phyloP scores from a whole-genome alignment of 176 grass and related monocot species.

The Hsuehochloa calcarea region DNA sequence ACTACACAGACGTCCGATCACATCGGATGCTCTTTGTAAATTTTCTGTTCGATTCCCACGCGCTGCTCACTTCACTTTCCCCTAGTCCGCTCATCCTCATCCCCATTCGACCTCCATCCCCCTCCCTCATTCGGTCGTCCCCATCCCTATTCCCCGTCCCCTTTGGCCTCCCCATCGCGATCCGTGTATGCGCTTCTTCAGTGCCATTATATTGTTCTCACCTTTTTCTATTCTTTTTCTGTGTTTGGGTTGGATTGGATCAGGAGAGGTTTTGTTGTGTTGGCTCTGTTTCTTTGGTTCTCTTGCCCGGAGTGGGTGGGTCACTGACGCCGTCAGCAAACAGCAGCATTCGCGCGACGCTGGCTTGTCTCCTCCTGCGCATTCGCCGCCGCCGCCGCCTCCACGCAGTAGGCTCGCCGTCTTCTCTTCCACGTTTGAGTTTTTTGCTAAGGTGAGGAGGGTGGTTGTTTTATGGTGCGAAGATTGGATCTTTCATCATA shows the following conservation, averaged over 20 bases:
- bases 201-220: neutral
- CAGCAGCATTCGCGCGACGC: neutral
- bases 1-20: no score
- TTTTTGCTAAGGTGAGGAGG: constrained; percentile 14
- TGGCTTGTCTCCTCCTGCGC: neutral
- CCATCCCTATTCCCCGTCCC: no score
- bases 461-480: neutral
- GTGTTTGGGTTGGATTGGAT: neutral
- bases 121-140: no score
- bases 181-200: neutral
- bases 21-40: no score
- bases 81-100: no score
- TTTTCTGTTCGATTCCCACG: no score
- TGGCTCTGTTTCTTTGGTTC: neutral
- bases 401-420: neutral
- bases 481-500: neutral
- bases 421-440: neutral
- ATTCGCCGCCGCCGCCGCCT: neutral
- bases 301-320: neutral
- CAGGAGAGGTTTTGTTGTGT: neutral
- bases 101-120: no score
- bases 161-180: neutral
- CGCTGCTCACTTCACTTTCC: no score
- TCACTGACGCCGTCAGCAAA: neutral
- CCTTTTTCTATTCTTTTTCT: neutral